Evolutionary conservation across 2,329 filamentous ascomycete genomes (phyloP), one percentile per base, ranked within the genome.

Genomic region (Emmonsiellopsis sp.): DNA sequence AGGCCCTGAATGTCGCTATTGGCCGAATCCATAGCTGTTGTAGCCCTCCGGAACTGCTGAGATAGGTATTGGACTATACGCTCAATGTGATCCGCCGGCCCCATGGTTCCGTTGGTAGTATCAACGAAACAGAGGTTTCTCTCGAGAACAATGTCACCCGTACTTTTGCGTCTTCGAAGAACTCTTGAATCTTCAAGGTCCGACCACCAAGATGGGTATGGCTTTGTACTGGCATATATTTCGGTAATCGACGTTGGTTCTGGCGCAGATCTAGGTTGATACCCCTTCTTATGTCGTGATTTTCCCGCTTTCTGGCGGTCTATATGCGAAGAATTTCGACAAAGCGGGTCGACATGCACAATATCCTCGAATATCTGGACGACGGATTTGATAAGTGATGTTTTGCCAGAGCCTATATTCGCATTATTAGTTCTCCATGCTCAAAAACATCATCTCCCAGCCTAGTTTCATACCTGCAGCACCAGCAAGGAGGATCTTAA

Each of bases 51-150:
- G 13, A 92, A 71, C 58, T 84, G 80, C 45, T 79, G 80, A 68
- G 90, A 85, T 34, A 95, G 78, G 65, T 95, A 94, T 54, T 84
- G 76, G 11, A 85, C 70, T 40, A 86, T 79, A 6, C 76, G 75
- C 40, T 81, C 78, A 49, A 83, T 82, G 50, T 73, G 76, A 59
- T 81, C 80, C 61, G 58, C 52, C 40, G 59, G 59, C 57, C 80
- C 77, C 51, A 83, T 78, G 38, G 78, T 80, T 45, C 73, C 75
- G 45, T 76, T 77, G 58, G 86, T 82, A 2, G 87, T 92, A 71
- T 97, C 92, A 54, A 96, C 84, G 65, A 98, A 96, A 68, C 89
- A 95, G 5, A 98, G 72, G 65, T 98, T 98, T 32, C 92, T 82
- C 65, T 97, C 92, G 45, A 97, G 74, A 40, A 96, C 80, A 20